phyloP scores from a whole-genome alignment of 306 rosid species.

The Cucurbita argyrosperma region DNA sequence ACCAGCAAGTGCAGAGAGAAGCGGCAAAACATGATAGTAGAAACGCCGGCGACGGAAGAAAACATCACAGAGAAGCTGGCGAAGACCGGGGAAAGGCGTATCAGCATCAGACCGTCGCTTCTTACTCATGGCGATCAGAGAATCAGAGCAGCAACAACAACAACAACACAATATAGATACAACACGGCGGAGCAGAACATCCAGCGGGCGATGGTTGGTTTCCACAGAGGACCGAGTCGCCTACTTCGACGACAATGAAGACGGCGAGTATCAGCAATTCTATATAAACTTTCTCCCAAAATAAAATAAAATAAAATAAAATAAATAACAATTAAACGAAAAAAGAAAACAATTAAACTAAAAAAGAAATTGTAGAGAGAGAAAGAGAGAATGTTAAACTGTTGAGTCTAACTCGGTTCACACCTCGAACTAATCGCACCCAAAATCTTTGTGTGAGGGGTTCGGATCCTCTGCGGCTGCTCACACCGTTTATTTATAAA shows the following conservation, averaged over 20 bases:
- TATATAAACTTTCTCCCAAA: neutral
- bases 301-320: neutral
- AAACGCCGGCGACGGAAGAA: slow-evolving; percentile 22
- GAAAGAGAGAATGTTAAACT: neutral
- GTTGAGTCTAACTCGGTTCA: neutral
- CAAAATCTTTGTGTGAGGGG: neutral
- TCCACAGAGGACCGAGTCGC: neutral
- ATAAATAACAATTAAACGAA: no score
- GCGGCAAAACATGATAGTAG: slow-evolving; percentile 25
- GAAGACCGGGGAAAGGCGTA: neutral
- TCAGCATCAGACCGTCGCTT: slow-evolving; percentile 21
- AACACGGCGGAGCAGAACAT: neutral
- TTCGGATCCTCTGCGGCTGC: neutral
- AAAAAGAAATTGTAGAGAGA: neutral
- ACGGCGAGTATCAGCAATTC: neutral
- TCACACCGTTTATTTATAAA: neutral
- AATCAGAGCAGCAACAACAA: neutral
- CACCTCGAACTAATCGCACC: neutral
- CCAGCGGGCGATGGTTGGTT: neutral
- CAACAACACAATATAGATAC: neutral
- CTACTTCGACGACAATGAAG: neutral
- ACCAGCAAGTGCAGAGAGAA: slow-evolving; percentile 38
- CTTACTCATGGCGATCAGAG: slow-evolving; percentile 11
- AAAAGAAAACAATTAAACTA: no score
- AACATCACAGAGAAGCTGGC: slow-evolving; percentile 9